Evolutionary conservation across 768 basidiomycete genomes (phyloP).

Genomic region (Amanita phalloides): DNA sequence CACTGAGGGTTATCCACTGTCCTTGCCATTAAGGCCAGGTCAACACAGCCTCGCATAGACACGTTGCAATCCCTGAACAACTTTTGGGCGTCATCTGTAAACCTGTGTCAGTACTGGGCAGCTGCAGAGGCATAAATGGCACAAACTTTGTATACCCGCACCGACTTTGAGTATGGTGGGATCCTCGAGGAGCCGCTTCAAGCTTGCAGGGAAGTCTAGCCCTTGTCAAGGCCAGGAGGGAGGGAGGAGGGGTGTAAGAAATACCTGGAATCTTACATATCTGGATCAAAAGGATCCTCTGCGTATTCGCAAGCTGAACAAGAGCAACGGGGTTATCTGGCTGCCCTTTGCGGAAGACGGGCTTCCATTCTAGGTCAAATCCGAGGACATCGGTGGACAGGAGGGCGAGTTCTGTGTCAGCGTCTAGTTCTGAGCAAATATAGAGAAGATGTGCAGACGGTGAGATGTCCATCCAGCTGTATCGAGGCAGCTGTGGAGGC

Average conservation of each 20-base stretch:
- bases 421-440: slow-evolving; percentile 20
- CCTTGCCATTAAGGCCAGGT: slow-evolving; percentile 59
- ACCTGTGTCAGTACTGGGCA: slow-evolving; percentile 4
- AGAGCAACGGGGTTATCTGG: slow-evolving; percentile 61
- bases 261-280: slow-evolving; percentile 46
- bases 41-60: slow-evolving; percentile 45
- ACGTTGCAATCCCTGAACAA: slow-evolving; percentile 38
- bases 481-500: slow-evolving; percentile 18
- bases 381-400: slow-evolving; percentile 33
- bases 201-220: slow-evolving; percentile 41
- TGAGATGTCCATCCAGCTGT: slow-evolving; percentile 25
- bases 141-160: slow-evolving; percentile 60
- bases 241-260: slow-evolving; percentile 1
- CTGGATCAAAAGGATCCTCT: slow-evolving; percentile 54
- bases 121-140: slow-evolving; percentile 5
- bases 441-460: slow-evolving; percentile 23
- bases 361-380: slow-evolving; percentile 78
- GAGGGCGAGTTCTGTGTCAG: slow-evolving; percentile 18
- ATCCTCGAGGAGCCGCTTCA: slow-evolving; percentile 42
- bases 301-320: slow-evolving; percentile 54
- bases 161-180: slow-evolving; percentile 54
- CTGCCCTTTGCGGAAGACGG: slow-evolving; percentile 40
- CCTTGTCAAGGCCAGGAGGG: slow-evolving; percentile 5
- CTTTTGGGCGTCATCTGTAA: slow-evolving; percentile 58
- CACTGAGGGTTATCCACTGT: slow-evolving; percentile 61